Evolutionary conservation across 495 filamentous ascomycete species (phyloP), one percentile per base, ranked within the genome.

Genomic region (Aspergillus leporis): DNA sequence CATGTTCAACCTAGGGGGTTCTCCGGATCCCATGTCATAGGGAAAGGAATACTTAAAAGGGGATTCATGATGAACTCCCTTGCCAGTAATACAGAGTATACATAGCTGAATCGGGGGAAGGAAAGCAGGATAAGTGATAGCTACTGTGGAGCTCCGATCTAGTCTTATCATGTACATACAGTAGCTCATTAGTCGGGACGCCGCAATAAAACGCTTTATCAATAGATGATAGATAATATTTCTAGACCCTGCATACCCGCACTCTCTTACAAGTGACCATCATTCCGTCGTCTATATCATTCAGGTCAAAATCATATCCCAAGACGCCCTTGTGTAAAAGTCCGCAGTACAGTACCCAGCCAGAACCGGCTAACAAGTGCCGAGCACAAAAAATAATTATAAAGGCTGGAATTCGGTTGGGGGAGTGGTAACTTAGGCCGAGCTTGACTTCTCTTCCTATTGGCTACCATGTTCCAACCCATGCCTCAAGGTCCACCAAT

Each of bases 401-500:
- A 41, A 23, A 16, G 49, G 18, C 50, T 21, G 36, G 52, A 32
- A 51, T 30, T 28, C 45, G 22, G 57, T 31, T 61, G 58, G 61
- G 51, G 57, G 51, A 28, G 18, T 51, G 18, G 36, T 38, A 21
- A 32, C 38, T 38, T 23, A 32, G 41, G 43, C 19, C 43, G 43
- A 19, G 43, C 5, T 47, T 47, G 23, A 47, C 10, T 9, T 47
- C 49, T 49, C 38, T 23, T 48, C 31, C 46, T 18, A 28, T 49
- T 48, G 22, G 40, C 38, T 56, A 19, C 49, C 30, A 45, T 36
- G n/a, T 36, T 19, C 3, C 22, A 8, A 36, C 18, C 48, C 34
- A 45, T 41, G 28, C 53, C 51, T 16, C 34, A 21, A 36, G 46
- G 16, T 19, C 32, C 58, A 40, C 62, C 59, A 65, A 65, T 61